Evolutionary conservation across 768 basidiomycete species (phyloP), one percentile per base, ranked within the genome.

Genomic region (Thelephora aurantiotincta): DNA sequence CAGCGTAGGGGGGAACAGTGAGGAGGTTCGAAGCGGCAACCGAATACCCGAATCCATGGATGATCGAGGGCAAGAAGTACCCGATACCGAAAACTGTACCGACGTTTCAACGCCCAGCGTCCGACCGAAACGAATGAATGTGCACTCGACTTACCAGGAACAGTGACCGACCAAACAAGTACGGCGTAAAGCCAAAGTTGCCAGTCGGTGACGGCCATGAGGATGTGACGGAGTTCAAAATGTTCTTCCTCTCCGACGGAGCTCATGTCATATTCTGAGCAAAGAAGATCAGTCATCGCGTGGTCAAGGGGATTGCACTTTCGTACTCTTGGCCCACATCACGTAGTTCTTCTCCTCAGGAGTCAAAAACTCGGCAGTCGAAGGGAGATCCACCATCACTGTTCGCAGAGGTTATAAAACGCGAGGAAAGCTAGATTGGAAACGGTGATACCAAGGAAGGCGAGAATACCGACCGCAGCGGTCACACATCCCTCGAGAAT

Each of bases 401-500:
- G 36, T 35, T 2, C 35, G 14, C 5, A 46, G 33, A 14, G 11
- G n/a, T 22, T 19, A 45, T 38, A 7, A 33, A 33, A 22, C 18
- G 16, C 3, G 5, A 5, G 16, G 30, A 11, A 11, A 11, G 3
- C 22, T 33, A 4, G 26, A 22, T 35, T 14, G 5, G 19, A 6
- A 20, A 13, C 41, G 16, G 0, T 47, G 66, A 42, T 48, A 74
- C 78, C 63, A 34, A 77, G 64, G 52, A 73, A 70, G 0, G 78
- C 72, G 13, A 78, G 43, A 11, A 75, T 22, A 0, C 73, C 81
- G 12, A 79, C 74, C 0, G 69, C 52, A 3, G 82, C 69, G 0
- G 82, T 85, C 6, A 68, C 61, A 18, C 77, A 63, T 6, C 83
- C 83, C 58, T 83, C 82, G 33, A 83, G 52, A 47, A 80, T 78